Evolutionary conservation across 371 early-diverging fungal genomes (phyloP), one percentile per base, ranked within the genome.

Genomic region (Mucor sp.): DNA sequence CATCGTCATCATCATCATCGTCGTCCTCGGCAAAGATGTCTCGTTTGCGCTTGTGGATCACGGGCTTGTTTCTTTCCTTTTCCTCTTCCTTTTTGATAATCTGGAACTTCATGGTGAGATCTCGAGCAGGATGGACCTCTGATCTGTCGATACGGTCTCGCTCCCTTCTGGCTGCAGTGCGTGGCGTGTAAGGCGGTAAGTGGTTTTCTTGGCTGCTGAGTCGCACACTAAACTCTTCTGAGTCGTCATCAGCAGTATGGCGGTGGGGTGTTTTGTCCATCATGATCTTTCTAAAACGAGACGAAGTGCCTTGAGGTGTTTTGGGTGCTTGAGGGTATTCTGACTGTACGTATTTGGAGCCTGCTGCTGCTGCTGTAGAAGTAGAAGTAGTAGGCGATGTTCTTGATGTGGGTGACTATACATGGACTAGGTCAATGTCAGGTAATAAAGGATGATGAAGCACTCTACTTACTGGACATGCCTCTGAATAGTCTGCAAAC

Each of bases 291-390:
- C 58, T 58, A 23, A 28, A 68, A 8, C 68, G 58, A 6, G 27
- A 48, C 1, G 68, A 58, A n/a, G 68, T 68, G 30, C 63, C 63
- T 58, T 63, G 58, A 7, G 68, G 68, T 21, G 68, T 68, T 14
- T 37, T 43, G 17, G 43, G 59, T 21, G 37, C 60, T 21, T 4
- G 48, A 50, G 63, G 63, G 23, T 55, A 67, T 23, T 67, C 32
- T n/a, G 67, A 56, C 17, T 47, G 15, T 25, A 53, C 3, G 33
- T 53, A 43, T 1, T 21, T 28, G 1, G 53, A 14, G 15, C 27
- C 27, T 4, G 53, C 19, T 48, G 9, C 23, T n/a, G 23, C 7
- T 11, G 44, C 9, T 19, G 48, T 48, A 4, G 30, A 2, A 4
- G 30, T 12, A 35, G 37, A 35, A 12, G 37, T 12, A 35, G 11